Conservation (phyloP, 345 rosid genomes). For the Populus simonii region DNA sequence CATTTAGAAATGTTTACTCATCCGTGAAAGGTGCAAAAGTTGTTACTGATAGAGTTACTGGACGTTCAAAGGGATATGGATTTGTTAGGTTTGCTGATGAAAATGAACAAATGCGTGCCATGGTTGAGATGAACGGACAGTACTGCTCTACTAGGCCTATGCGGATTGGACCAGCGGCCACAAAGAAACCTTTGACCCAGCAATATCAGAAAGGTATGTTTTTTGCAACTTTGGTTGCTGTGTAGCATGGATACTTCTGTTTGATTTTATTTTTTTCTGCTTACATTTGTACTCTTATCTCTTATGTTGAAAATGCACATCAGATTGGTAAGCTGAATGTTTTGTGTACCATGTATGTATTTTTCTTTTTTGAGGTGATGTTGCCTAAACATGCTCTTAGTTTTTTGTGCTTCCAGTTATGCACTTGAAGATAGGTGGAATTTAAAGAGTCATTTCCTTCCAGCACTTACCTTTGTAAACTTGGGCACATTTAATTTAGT, state of each 20-base stretch:
- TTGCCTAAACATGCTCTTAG: constrained; percentile 22
- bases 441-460: constrained; percentile 58
- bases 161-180: constrained; percentile 93
- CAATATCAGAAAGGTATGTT: constrained; percentile 71
- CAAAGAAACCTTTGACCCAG: constrained; percentile 64
- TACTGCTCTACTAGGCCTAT: constrained; percentile 82
- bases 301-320: neutral
- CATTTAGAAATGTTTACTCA: constrained; percentile 55
- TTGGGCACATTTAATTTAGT: constrained; percentile 55
- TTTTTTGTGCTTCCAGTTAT: constrained; percentile 40
- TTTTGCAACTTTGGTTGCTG: neutral
- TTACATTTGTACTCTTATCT: neutral
- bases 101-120: constrained; percentile 73
- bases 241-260: neutral
- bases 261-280: neutral
- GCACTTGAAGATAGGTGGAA: constrained; percentile 41
- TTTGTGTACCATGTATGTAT: constrained; percentile 4
- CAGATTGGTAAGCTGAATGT: constrained; percentile 30
- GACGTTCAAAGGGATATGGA: constrained; percentile 94
- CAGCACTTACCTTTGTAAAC: constrained; percentile 59
- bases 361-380: constrained; percentile 18
- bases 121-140: constrained; percentile 93
- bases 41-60: constrained; percentile 84
- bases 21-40: constrained; percentile 92
- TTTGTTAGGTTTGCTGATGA: constrained; percentile 91